A percentile compares a stretch with the other conserved stretches of the same genome.
These are phyloP conservation scores for Gossypium arboreum DNA, from an alignment of 345 rosid species.

Conservation along the genomic window DNA sequence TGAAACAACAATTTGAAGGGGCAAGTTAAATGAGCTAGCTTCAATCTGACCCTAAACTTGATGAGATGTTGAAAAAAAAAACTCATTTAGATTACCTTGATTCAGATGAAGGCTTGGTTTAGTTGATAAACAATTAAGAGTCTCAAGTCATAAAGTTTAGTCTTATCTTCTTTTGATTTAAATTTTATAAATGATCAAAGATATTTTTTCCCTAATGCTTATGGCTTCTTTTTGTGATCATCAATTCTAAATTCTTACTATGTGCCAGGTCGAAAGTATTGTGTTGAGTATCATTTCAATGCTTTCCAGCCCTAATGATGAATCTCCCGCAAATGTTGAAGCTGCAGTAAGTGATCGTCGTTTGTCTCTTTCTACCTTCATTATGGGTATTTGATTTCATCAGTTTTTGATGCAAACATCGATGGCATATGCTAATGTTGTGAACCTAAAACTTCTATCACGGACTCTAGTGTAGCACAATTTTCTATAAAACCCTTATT, in stretches of 20 bases:
- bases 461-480: background rate
- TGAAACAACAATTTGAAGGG: background rate
- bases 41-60: background rate
- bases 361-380: background rate
- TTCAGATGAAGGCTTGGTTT: background rate
- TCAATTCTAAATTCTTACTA: background rate
- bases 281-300: slow-evolving; percentile 82
- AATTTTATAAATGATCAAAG: background rate
- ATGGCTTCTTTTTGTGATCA: background rate
- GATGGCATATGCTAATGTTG: too few relatives aligned
- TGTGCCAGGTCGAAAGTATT: slow-evolving; percentile 72
- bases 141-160: background rate
- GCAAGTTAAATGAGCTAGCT: background rate
- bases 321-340: slow-evolving; percentile 90
- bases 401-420: background rate
- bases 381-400: background rate
- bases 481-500: background rate
- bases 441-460: background rate
- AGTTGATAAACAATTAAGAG: background rate
- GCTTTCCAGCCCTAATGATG: slow-evolving; percentile 89
- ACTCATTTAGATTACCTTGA: background rate
- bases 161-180: background rate
- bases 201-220: background rate
- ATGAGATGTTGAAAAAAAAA: background rate
- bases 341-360: slow-evolving; percentile 60